phyloP scores from a whole-genome alignment of 2,329 filamentous ascomycete species.

The Phaeosphaeria sp. region DNA sequence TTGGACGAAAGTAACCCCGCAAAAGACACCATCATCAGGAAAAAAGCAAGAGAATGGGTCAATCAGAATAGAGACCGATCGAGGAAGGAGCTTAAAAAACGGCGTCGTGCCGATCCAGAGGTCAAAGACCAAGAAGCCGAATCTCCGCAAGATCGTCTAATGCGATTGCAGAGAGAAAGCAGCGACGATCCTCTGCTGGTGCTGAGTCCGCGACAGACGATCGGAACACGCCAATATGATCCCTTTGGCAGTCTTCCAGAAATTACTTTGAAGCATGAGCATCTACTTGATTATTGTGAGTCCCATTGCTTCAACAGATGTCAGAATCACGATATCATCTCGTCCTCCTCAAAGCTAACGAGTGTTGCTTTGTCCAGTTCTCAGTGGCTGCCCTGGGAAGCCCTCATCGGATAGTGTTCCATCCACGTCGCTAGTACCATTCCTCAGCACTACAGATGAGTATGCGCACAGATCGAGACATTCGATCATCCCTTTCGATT shows the following conservation, averaged over 20 bases:
- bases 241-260: conserved; percentile 27
- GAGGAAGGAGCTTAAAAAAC: conserved; percentile 6
- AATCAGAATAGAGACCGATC: conserved; percentile 22
- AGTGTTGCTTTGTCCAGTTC: conserved; percentile 15
- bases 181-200: background rate
- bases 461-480: conserved; percentile 21
- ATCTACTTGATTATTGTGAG: conserved; percentile 34
- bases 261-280: conserved; percentile 28
- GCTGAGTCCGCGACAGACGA: conserved; percentile 2
- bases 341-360: background rate
- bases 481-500: conserved; percentile 10
- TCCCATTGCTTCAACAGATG: background rate
- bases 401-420: conserved; percentile 7
- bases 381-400: conserved; percentile 27
- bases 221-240: conserved; percentile 17
- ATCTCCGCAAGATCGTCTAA: background rate
- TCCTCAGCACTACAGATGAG: conserved; percentile 16
- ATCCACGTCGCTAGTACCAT: background rate
- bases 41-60: conserved; percentile 37
- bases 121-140: background rate
- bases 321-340: background rate
- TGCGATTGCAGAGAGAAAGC: conserved; percentile 3
- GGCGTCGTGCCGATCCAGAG: conserved; percentile 6
- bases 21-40: conserved; percentile 29
- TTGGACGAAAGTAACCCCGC: conserved; percentile 30